These are phyloP conservation scores for Turnera subulata DNA, from an alignment of 345 rosid species.

Conservation along the genomic window DNA sequence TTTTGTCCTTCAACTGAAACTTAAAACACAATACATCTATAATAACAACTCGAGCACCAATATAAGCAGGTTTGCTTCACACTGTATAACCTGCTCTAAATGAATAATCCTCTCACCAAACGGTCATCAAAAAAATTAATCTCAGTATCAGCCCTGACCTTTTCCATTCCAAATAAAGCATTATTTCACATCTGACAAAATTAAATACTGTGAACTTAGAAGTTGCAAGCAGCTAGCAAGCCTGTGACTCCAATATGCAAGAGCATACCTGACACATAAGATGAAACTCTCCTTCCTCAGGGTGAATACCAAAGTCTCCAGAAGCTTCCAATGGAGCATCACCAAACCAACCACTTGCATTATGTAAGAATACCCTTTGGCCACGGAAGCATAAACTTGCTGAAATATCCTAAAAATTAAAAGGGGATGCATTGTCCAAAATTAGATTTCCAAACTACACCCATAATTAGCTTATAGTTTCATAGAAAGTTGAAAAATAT, in stretches of 20 bases:
- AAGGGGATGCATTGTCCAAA: neutral
- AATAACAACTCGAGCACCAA: neutral
- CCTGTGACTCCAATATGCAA: neutral
- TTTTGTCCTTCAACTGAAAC: neutral
- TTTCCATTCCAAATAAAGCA: neutral
- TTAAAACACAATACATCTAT: neutral
- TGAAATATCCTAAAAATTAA: constrained; percentile 79
- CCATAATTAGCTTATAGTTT: neutral
- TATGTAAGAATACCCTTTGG: constrained; percentile 84
- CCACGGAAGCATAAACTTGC: constrained; percentile 88
- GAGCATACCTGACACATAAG: constrained; percentile 87
- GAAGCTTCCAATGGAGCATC: constrained; percentile 94
- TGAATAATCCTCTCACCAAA: too few relatives aligned
- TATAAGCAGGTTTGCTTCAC: neutral
- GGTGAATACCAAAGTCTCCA: constrained; percentile 96
- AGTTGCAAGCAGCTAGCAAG: neutral
- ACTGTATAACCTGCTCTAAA: neutral
- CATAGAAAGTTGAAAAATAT: neutral
- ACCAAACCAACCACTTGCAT: constrained; percentile 93
- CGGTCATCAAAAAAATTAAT: neutral
- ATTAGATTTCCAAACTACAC: constrained; percentile 5
- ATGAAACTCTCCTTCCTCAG: constrained; percentile 98
- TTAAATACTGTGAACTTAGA: too few relatives aligned
- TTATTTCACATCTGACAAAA: too few relatives aligned
- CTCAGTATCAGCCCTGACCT: too few relatives aligned